These are phyloP conservation scores for Fragaria iinumae DNA, from an alignment of 306 rosid genomes.

Conservation along the genomic window DNA sequence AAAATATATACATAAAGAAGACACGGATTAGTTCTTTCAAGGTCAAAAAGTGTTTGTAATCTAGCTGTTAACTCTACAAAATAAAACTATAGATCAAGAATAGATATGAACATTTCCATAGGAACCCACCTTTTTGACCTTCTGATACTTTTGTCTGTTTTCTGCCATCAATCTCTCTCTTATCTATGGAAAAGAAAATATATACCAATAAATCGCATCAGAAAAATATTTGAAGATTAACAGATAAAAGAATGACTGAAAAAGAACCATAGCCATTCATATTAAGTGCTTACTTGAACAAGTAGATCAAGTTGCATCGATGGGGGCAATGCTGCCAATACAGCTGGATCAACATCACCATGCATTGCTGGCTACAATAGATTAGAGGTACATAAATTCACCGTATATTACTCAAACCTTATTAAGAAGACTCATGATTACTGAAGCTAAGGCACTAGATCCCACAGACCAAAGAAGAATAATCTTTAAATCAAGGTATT, in stretches of 20 bases:
- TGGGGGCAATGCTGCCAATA: slow-evolving; percentile 84
- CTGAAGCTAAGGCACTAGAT: slow-evolving; percentile 11
- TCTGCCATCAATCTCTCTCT: slow-evolving; percentile 89
- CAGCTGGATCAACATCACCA: slow-evolving; percentile 68
- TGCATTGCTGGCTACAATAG: slow-evolving; percentile 56
- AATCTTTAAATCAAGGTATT: not conserved
- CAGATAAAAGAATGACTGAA: slow-evolving; percentile 8
- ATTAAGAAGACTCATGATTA: slow-evolving; percentile 4
- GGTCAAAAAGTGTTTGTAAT: not conserved
- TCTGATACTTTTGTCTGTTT: slow-evolving; percentile 92
- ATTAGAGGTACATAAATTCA: not conserved
- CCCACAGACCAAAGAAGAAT: slow-evolving; percentile 15
- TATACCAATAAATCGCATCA: slow-evolving; percentile 15
- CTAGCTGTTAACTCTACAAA: not conserved
- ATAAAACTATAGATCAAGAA: slow-evolving; percentile 1
- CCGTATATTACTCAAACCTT: slow-evolving; percentile 3
- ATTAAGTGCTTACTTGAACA: slow-evolving; percentile 55
- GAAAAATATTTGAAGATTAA: slow-evolving; percentile 8
- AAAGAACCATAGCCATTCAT: slow-evolving; percentile 4
- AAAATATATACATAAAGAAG: not conserved
- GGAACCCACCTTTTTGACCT: slow-evolving; percentile 83
- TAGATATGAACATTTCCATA: slow-evolving; percentile 22
- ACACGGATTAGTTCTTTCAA: not conserved
- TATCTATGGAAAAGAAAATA: slow-evolving; percentile 46
- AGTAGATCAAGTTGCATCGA: slow-evolving; percentile 87